Base-by-base conservation (phyloP, 768 basidiomycete genomes). In the Boletales sp. region DNA sequence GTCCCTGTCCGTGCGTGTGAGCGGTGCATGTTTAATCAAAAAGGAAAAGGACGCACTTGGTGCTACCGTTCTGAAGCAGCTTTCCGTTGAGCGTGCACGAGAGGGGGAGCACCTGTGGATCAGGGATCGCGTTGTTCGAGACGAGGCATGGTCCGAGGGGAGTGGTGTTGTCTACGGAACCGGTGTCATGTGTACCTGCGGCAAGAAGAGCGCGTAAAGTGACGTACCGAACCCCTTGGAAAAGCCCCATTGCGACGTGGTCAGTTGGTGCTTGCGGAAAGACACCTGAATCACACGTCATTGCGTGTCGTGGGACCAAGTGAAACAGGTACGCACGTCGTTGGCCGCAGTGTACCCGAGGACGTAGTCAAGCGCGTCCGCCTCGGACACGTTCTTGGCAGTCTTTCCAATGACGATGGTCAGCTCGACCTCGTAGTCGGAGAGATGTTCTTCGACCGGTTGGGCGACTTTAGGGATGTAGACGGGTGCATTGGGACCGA, bases 111-210 rank as follows among this genome's bases (percentile, higher is more conserved):
- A 70, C 72, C 55, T 87, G 84, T 21, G 90, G 84, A 58, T 91
- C 79, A 0, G 78, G 72, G 34, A 93, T 80, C 15, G 74, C 68
- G 5, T 72, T 72, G 30, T 79, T 79, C 6, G 87, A 80, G 15
- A 94, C 87, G 27, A 94, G 70, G 59, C 84, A 87, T 2, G 92
- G 92, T 0, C 92, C 92, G 35, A 92, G 68, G 2, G 92, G 92
- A 13, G 70, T 77, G 4, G 74, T 71, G 30, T 74, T 61, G 45
- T 72, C 68, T 68, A 43, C 5, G 18, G 9, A 30, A 4, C 2
- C 5, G 29, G 21, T 1, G 27, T 5, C 31, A 12, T 9, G 14
- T 18, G 8, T 18, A 17, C 9, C 4, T 5, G 32, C 11, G 4
- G 9, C 1, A 10, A 12, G 32, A 34, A 34, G 32, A 21, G 9